Conservation (phyloP, 148 eudicot species). For the Silene conica region DNA sequence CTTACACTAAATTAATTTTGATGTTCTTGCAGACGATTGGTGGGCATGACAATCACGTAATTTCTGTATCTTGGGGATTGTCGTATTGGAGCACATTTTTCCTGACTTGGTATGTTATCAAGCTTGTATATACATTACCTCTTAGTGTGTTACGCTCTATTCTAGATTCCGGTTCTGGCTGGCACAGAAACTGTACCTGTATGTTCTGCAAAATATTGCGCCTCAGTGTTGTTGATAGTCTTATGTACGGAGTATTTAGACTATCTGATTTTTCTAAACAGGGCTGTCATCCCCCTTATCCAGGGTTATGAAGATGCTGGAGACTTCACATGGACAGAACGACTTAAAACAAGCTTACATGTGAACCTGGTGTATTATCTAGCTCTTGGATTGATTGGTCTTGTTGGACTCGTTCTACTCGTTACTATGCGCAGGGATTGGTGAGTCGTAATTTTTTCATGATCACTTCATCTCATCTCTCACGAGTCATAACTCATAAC, state of each 20-base stretch:
- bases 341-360: conserved; percentile 84
- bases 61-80: conserved; percentile 90
- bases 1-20: not conserved
- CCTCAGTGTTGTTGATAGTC: conserved; percentile 31
- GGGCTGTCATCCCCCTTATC: conserved; percentile 93
- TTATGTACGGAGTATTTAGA: conserved; percentile 31
- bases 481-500: too few relatives aligned
- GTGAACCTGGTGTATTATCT: conserved; percentile 80
- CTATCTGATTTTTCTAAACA: conserved; percentile 50
- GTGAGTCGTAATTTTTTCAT: conserved; percentile 37
- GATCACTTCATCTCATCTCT: too few relatives aligned
- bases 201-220: conserved; percentile 11
- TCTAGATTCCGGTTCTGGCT: conserved; percentile 8
- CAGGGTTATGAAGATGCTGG: conserved; percentile 99
- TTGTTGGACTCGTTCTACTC: conserved; percentile 80
- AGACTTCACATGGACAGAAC: conserved; percentile 75
- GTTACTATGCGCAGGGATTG: conserved; percentile 48
- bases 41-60: conserved; percentile 58
- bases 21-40: conserved; percentile 56
- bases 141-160: not conserved
- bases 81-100: conserved; percentile 98
- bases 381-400: conserved; percentile 74
- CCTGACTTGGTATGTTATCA: conserved; percentile 72
- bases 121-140: not conserved
- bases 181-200: conserved; percentile 11